Conservation (phyloP, 768 basidiomycete genomes). For the Collybia mongolica region DNA sequence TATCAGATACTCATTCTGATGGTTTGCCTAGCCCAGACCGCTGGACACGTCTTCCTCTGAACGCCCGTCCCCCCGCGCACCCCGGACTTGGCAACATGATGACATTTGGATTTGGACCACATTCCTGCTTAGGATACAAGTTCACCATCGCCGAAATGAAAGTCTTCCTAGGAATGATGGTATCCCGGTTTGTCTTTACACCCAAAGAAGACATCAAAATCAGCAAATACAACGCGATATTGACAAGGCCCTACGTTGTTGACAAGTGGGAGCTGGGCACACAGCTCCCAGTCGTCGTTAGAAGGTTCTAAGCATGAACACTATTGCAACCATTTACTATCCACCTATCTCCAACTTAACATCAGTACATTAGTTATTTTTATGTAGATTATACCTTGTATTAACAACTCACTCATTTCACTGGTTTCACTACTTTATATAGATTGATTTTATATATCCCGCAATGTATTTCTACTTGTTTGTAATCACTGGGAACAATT, state of each 20-base stretch:
- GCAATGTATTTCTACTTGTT: constrained; percentile 1
- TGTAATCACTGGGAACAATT: not conserved
- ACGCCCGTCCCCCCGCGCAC: constrained; percentile 31
- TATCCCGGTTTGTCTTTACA: constrained; percentile 44
- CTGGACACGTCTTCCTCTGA: constrained; percentile 41
- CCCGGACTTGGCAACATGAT: constrained; percentile 50
- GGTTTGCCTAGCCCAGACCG: constrained; percentile 46
- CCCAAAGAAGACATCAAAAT: constrained; percentile 39
- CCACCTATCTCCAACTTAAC: too few species aligned
- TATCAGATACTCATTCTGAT: constrained; percentile 5
- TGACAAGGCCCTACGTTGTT: constrained; percentile 48
- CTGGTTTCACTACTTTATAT: constrained; percentile 1
- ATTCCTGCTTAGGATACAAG: constrained; percentile 48
- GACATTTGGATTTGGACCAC: constrained; percentile 53
- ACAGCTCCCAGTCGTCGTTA: constrained; percentile 37
- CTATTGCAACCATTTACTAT: too few species aligned
- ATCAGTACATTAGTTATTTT: too few species aligned
- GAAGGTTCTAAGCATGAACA: constrained; percentile 11
- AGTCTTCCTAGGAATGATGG: constrained; percentile 42
- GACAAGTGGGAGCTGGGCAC: constrained; percentile 38
- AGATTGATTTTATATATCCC: constrained; percentile 13
- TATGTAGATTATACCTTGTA: not conserved
- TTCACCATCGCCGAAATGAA: constrained; percentile 52
- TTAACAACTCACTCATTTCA: not conserved
- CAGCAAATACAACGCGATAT: constrained; percentile 44